Evolutionary conservation across 495 filamentous ascomycete genomes (phyloP), one percentile per base, ranked within the genome.

Genomic region (Saxispiralis lemnorum): DNA sequence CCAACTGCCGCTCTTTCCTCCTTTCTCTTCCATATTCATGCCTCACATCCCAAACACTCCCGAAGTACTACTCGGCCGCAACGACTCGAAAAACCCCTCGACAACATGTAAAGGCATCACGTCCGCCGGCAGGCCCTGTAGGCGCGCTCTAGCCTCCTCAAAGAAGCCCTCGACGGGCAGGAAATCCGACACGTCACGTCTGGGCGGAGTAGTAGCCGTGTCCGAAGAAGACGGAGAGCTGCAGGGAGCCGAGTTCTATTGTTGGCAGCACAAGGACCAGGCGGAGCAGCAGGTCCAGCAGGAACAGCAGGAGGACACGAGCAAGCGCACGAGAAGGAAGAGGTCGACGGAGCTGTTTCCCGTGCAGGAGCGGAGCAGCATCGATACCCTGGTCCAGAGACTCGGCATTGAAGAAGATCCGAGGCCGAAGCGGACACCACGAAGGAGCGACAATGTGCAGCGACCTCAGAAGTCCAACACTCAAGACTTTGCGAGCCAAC

Each of bases 221-320:
- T 48, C 49, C 2, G 46, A 56, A 1, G 59, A 63, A 53, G 58
- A 65, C 51, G 60, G 56, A 32, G 46, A 63, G 39, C 55, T 60
- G 37, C 52, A 66, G 38, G 56, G 63, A 13, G 52, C 51, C 44
- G 65, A 64, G 21, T 75, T 71, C 43, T 97, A 83, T 57, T 97
- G 89, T 68, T 92, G 83, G 79, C 81, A 92, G 55, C 89, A 97
- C 61, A 83, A 83, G 51, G 83, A 92, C 46, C 89, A 97, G 59
- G 83, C 83, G 16, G 60, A 53, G 6, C 40, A 18, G 30, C 34
- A 16, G 17, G 31, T 20, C 17, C 5, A 15, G 36, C 39, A 35
- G 20, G 31, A 35, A 38, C 15, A 43, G 30, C 16, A 31, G 21
- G 19, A 38, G 24, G 13, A 38, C 13, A 31, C 14, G 15, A 17